Base-by-base conservation (phyloP, 2,329 filamentous ascomycete species). In the Pseudogymnoascus destructans region DNA sequence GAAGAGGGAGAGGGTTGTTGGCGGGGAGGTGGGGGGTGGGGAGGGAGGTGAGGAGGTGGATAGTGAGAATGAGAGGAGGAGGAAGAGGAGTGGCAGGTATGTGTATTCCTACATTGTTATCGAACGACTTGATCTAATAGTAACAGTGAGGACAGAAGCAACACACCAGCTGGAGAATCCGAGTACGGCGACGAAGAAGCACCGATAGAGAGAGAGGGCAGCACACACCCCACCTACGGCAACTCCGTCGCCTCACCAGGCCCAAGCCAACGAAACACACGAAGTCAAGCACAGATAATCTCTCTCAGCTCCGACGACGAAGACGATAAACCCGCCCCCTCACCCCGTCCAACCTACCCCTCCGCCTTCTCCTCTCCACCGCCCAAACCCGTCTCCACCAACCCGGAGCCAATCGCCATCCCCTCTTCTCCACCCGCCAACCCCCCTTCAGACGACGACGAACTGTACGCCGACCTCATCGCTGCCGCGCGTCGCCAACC, bases 1-100 rank as follows among this genome's bases (percentile, higher is more conserved):
- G 52, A 61, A 62, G 55, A 64, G 15, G 40, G 58, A 19, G 60
- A 59, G 19, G 57, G 60, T 17, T 1, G 49, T 17, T 19, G 30
- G 7, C n/a, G 2, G 7, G 25, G 2, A 17, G 2, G 49, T 17
- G 25, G 25, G 17, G n/a, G n/a, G 30, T 30, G 49, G 6, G 5
- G 25, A 5, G 3, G 42, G 5, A 15, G 40, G 8, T 5, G 46
- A 8, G 23, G 23, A 11, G 10, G 9, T 27, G 25, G 30, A 55
- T 21, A 33, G 30, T 30, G 49, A 55, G 30, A n/a, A 40, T 11
- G 32, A 33, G 55, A 35, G 30, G 55, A 25, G 55, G 30, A 33
- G 54, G 38, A 42, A 58, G 38, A 32, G 46, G 27, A 54, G 36
- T 17, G 7, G 49, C 6, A 55, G 38, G 49, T 55, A 32, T 55